phyloP scores from a whole-genome alignment of 2,329 filamentous ascomycete genomes.

The Fusarium subtropicale region DNA sequence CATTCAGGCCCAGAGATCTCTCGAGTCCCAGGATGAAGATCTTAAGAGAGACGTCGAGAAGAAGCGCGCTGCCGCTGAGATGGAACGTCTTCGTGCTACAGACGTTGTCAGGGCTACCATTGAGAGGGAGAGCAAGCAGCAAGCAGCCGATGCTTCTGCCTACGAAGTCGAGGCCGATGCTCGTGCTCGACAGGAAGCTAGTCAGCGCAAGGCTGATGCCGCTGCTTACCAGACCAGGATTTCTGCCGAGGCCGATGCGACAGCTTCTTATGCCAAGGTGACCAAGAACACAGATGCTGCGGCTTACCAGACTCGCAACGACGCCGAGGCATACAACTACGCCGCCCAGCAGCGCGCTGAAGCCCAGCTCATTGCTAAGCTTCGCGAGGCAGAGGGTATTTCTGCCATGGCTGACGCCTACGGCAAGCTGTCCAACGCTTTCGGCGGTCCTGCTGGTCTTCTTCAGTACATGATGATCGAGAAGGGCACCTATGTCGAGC shows the following conservation, averaged over 20 bases:
- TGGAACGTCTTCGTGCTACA: constrained; percentile 80
- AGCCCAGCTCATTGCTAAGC: constrained; percentile 67
- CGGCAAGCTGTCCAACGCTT: constrained; percentile 73
- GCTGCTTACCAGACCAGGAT: constrained; percentile 62
- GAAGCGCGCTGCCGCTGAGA: constrained; percentile 81
- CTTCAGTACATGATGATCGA: constrained; percentile 91
- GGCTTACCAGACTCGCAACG: constrained; percentile 62
- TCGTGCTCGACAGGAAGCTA: constrained; percentile 63
- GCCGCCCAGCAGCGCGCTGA: constrained; percentile 65
- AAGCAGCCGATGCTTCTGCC: constrained; percentile 73
- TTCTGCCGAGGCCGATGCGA: constrained; percentile 58
- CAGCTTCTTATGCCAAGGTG: constrained; percentile 62
- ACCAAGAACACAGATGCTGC: constrained; percentile 64
- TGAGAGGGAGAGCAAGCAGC: constrained; percentile 73
- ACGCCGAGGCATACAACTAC: constrained; percentile 56
- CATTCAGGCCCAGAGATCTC: constrained; percentile 77
- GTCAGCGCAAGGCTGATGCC: constrained; percentile 65
- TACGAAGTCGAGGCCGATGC: constrained; percentile 75
- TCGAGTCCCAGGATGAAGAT: constrained; percentile 82
- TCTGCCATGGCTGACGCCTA: constrained; percentile 85
- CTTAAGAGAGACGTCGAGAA: constrained; percentile 81
- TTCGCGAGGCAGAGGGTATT: constrained; percentile 82
- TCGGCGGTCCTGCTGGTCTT: constrained; percentile 82
- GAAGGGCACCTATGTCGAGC: constrained; percentile 79
- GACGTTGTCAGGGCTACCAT: constrained; percentile 84